Evolutionary conservation across 179 eudicot genomes (phyloP), one percentile per base, ranked within the genome.

Genomic region (Actinidia chinensis): DNA sequence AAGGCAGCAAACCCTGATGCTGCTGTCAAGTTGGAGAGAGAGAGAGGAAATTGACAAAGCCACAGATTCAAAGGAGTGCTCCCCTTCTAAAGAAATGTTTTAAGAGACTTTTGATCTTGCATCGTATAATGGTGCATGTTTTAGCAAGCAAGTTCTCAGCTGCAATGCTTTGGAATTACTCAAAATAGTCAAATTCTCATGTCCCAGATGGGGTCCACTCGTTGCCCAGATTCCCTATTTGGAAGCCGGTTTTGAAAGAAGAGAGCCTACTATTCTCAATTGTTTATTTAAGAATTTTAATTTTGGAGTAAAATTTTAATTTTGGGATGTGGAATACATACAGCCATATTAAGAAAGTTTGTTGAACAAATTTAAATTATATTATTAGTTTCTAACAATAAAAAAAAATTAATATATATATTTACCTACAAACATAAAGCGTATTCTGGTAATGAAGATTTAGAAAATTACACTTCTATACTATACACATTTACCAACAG

Each of bases 81-180:
- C 75, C 42, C 14, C 47, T 52, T 17, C 15, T 33, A 72, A 72
- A 72, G 64, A 65, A 54, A 54, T 56, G 76, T 55, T 55, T 55
- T 28, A 36, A 17, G 54, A 10, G 36, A 25, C 55, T 47, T n/a
- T 20, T 10, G 5, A 50, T 13, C 6, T 17, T 17, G 4, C 9
- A 71, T 9, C 46, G 36, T 7, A 73, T 56, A 59, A 73, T 73
- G 64, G 65, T 48, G 65, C 50, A 55, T 73, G 76, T 73, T 55
- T 54, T 73, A 20, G 66, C 76, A 73, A 56, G 76, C 76, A 73
- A 73, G 76, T 56, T n/a, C 36, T 54, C 65, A 73, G 50, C 64
- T 55, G 20, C 64, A 73, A 73, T 56, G 76, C 76, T 55, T 73
- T 1, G 65, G 48, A 40, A 56, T 1, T 20, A 73, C 64, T 73